These are phyloP conservation scores for Pseudogymnoascus sp. DNA, from an alignment of 2,329 filamentous ascomycete genomes.

Conservation along the genomic window DNA sequence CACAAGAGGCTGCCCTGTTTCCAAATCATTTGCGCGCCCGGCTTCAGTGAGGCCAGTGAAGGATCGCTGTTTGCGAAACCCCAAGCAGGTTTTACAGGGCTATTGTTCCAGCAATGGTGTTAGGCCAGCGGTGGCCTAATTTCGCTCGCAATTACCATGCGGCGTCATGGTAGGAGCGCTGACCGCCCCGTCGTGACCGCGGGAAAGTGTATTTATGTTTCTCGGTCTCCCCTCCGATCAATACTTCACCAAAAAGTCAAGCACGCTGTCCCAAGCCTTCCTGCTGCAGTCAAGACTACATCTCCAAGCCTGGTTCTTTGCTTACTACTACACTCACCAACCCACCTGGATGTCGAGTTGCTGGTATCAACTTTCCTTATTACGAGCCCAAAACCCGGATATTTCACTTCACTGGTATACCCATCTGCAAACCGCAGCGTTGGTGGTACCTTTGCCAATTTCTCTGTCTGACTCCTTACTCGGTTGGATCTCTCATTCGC, in stretches of 20 bases:
- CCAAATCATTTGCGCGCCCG: background rate
- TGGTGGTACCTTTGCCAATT: conserved; percentile 3
- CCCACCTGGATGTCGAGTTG: background rate
- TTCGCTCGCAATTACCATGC: conserved; percentile 4
- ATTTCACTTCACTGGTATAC: conserved; percentile 5
- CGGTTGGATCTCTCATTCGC: conserved; percentile 6
- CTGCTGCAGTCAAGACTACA: conserved; percentile 2
- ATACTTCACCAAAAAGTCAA: background rate
- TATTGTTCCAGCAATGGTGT: background rate
- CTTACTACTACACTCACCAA: background rate
- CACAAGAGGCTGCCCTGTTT: conserved; percentile 5
- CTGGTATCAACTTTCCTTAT: conserved; percentile 9
- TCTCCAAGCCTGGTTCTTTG: background rate
- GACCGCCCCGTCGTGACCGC: background rate
- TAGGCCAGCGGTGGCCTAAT: conserved; percentile 4
- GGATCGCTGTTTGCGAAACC: conserved; percentile 2
- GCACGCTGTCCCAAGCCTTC: background rate
- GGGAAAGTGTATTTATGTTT: conserved; percentile 8
- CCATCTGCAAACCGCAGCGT: conserved; percentile 2
- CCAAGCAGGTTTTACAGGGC: conserved; percentile 7
- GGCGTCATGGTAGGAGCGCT: conserved; percentile 2
- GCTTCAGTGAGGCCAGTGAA: conserved; percentile 6
- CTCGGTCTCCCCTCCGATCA: background rate
- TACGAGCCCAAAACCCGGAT: conserved; percentile 1
- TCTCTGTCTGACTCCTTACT: conserved; percentile 6